Conservation (phyloP, 768 basidiomycete species). For the Dioszegia crocea region DNA sequence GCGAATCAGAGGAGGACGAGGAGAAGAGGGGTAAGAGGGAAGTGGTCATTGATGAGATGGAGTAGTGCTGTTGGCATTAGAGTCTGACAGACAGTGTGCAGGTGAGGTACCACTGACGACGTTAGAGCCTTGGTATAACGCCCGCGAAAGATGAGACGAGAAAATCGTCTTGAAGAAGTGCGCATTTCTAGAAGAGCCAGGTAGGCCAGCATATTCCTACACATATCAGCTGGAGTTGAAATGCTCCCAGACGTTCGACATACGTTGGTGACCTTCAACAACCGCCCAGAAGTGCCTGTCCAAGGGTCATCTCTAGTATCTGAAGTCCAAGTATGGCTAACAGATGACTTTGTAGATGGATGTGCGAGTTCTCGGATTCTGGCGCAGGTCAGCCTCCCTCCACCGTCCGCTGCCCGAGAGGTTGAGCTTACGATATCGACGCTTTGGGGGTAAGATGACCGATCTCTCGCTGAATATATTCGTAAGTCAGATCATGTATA, state of each 20-base stretch:
- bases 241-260: background rate
- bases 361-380: slow-evolving; percentile 85
- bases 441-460: slow-evolving; percentile 67
- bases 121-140: slow-evolving; percentile 60
- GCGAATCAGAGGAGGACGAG: slow-evolving; percentile 39
- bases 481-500: slow-evolving; percentile 75
- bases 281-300: slow-evolving; percentile 61
- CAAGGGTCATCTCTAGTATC: slow-evolving; percentile 73
- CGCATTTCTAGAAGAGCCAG: slow-evolving; percentile 61
- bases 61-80: slow-evolving; percentile 59
- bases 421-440: slow-evolving; percentile 65
- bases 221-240: background rate
- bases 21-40: slow-evolving; percentile 62
- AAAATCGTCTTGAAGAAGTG: slow-evolving; percentile 69
- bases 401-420: background rate
- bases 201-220: slow-evolving; percentile 66
- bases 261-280: slow-evolving; percentile 59
- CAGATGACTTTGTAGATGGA: slow-evolving; percentile 70
- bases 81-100: background rate
- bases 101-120: slow-evolving; percentile 43
- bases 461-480: slow-evolving; percentile 73
- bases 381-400: background rate
- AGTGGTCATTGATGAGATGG: slow-evolving; percentile 69
- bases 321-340: slow-evolving; percentile 69
- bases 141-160: slow-evolving; percentile 63